Base-by-base conservation (phyloP, 2,329 filamentous ascomycete genomes). In the Botrytis cinerea region DNA sequence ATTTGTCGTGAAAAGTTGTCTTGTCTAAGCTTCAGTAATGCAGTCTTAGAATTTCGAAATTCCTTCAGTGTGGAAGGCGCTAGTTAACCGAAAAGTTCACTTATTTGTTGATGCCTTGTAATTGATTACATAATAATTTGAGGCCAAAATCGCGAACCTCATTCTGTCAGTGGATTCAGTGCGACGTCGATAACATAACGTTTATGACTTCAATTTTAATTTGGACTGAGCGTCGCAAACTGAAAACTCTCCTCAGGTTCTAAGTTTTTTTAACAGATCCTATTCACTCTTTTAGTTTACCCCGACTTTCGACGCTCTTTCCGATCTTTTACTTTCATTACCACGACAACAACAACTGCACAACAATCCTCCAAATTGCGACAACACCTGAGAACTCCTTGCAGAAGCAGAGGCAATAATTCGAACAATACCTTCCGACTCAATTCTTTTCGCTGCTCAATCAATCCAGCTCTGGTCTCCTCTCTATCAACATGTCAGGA, bases 1-100 rank as follows among this genome's bases (percentile, higher is more conserved):
- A 76, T 72, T 75, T 76, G 77, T 74, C 74, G 75, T 76, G 72
- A 72, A 75, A 77, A 68, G 73, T 75, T 76, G 68, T 75, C 71
- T 75, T 69, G 75, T 76, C 76, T 73, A 8, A 69, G 51, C 71
- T 69, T 73, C 63, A 69, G 9, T 54, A 54, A 61, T 22, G 38
- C 16, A 43, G 38, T 35, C 66, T 57, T 25, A 45, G 66, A 76
- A 75, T 70, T 77, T 76, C 73, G 61, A 74, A 74, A 77, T 75
- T 77, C 51, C 60, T 68, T 40, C 43, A 64, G 67, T 69, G 68
- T 73, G 72, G 59, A 74, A 70, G 48, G 48, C 61, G 48, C 71
- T 66, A 72, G 70, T 68, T 68, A 68, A 57, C 70, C 62, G 70
- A 67, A 71, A 72, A 63, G 64, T 73, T 66, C 62, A 22, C 22